These are phyloP conservation scores for Microdochium nivale DNA, from an alignment of 2,329 filamentous ascomycete species.

Conservation along the genomic window DNA sequence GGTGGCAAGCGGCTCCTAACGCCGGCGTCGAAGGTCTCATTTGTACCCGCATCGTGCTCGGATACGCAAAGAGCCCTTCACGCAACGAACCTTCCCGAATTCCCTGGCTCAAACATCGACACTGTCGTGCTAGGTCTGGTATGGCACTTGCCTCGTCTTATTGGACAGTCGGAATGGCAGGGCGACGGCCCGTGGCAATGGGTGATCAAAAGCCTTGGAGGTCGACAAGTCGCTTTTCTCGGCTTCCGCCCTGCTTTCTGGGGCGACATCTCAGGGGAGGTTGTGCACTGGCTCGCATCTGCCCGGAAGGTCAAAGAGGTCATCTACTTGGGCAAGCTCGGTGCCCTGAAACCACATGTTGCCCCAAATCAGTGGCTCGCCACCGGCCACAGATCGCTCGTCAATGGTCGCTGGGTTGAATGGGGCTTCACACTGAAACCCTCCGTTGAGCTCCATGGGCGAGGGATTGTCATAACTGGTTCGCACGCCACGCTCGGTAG, in stretches of 20 bases:
- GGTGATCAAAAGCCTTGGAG: slow-evolving; percentile 2
- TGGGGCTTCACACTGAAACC: slow-evolving; percentile 2
- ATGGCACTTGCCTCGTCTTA: slow-evolving; percentile 3
- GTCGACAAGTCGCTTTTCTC: slow-evolving; percentile 4
- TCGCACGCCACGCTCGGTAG: slow-evolving; percentile 5
- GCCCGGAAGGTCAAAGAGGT: slow-evolving; percentile 3
- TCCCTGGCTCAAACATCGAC: slow-evolving; percentile 3
- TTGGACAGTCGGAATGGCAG: slow-evolving; percentile 1
- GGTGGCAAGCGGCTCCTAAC: slow-evolving; percentile 1
- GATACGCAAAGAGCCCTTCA: slow-evolving; percentile 3
- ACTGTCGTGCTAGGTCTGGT: slow-evolving; percentile 6
- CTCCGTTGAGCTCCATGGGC: slow-evolving; percentile 1
- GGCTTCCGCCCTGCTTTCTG: slow-evolving; percentile 7
- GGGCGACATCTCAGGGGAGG: slow-evolving; percentile 7
- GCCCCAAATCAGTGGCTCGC: slow-evolving; percentile 6
- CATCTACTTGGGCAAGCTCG: slow-evolving; percentile 7
- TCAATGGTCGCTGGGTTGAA: slow-evolving; percentile 3
- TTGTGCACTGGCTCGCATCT: slow-evolving; percentile 4
- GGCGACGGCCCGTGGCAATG: slow-evolving; percentile 5
- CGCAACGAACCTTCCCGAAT: slow-evolving; percentile 3
- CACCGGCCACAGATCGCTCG: slow-evolving; percentile 3
- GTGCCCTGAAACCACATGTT: slow-evolving; percentile 3
- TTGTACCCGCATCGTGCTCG: slow-evolving; percentile 4
- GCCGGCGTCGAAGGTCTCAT: slow-evolving; percentile 3
- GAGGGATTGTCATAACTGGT: slow-evolving; percentile 1